Evolutionary conservation across 78 protist species (phyloP), one percentile per base, ranked within the genome.

Genomic region (slime mould (Dictyostelium discoideum)): DNA sequence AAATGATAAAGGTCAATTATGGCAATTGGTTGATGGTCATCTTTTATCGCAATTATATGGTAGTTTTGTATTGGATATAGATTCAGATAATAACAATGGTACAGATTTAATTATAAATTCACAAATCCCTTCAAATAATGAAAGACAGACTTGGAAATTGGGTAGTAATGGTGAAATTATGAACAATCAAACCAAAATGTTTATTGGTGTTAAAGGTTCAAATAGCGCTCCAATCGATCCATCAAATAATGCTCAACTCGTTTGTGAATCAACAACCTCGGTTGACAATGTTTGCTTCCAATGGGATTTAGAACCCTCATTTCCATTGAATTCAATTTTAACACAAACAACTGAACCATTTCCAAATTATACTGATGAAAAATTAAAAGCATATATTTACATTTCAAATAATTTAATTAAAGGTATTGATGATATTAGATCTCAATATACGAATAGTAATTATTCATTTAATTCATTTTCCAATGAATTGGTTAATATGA

Each of bases 251-350:
- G 73, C 29, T 22, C 32, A 63, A 22, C 11, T 63, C 1, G 29
- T 63, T 16, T 63, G 73, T 63, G n/a, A n/a, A 18, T 5, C 73
- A 63, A 63, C 73, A 6, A 22, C 29, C 73, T 3, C 22, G 0
- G 2, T 5, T 63, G 29, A n/a, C 7, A 63, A 63, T 63, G 32
- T n/a, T 22, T 63, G 73, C 3, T 63, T 63, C 20, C 73, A 63
- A 63, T 81, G 85, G 85, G 72, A 81, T n/a, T 42, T 39, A 4
- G 48, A 2, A 50, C 85, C 85, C 5, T 20, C 73, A n/a, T 81
- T 13, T 29, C 85, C 85, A 13, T 16, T 81, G 6, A 29, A 81
- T 81, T 24, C 65, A 24, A 81, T 81, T 81, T 16, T 81, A 22
- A 3, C 24, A 5, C 29, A 44, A 50, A 13, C 65, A 3, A 9